phyloP scores from a whole-genome alignment of 768 basidiomycete genomes.

The Amanita exitialis region DNA sequence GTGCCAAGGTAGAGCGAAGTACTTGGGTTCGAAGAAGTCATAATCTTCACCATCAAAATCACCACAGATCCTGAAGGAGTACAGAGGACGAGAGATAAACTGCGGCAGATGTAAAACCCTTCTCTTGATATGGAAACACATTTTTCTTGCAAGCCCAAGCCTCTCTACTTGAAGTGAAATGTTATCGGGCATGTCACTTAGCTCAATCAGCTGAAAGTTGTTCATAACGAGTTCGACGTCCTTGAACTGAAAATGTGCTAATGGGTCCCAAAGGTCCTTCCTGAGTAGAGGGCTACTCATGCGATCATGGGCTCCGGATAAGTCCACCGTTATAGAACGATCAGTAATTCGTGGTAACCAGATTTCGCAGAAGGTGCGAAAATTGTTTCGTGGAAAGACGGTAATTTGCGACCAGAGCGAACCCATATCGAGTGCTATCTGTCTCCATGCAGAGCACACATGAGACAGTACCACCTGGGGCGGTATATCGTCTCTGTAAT shows the following conservation, averaged over 20 bases:
- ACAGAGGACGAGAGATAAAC: too few species aligned
- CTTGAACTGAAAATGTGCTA: neutral
- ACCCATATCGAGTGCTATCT: neutral
- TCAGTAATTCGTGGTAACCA: neutral
- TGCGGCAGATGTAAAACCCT: too few species aligned
- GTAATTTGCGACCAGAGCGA: neutral
- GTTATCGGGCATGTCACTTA: neutral
- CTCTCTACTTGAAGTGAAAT: too few species aligned
- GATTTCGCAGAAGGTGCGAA: neutral
- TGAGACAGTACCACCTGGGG: neutral
- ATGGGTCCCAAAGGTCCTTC: neutral
- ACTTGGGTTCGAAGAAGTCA: too few species aligned
- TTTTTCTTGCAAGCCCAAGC: too few species aligned
- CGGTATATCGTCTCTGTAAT: neutral
- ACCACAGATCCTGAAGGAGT: too few species aligned
- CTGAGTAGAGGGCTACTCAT: neutral
- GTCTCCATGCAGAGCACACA: neutral
- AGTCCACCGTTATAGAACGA: neutral
- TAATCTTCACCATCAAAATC: too few species aligned
- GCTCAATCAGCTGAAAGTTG: neutral
- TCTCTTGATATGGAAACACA: neutral
- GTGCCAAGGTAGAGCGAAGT: too few species aligned
- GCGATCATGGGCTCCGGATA: neutral
- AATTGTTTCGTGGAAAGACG: neutral
- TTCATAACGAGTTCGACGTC: neutral